phyloP scores from a whole-genome alignment of 352 stramenopile genomes.

The Phytopythium montanum region DNA sequence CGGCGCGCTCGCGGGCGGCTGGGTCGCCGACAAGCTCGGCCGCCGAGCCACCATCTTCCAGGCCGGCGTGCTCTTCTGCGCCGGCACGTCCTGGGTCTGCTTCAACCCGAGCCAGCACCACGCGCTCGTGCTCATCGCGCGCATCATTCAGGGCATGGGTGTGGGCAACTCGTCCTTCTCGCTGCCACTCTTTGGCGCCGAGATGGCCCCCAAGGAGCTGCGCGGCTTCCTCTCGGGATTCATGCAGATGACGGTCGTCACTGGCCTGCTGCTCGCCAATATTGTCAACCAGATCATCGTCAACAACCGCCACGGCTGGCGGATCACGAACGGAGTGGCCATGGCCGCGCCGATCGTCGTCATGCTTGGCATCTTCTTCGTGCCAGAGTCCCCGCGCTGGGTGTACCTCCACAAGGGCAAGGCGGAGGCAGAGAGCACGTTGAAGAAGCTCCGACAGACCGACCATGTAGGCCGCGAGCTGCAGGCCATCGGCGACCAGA shows the following conservation, averaged over 20 bases:
- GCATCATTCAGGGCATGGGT: slow-evolving; percentile 22
- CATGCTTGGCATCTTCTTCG: slow-evolving; percentile 30
- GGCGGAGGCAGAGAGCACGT: slow-evolving; percentile 15
- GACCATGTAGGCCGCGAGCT: slow-evolving; percentile 22
- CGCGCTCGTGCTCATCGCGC: slow-evolving; percentile 12
- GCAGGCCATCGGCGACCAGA: slow-evolving; percentile 29
- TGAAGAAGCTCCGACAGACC: slow-evolving; percentile 19
- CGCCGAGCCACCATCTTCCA: slow-evolving; percentile 29
- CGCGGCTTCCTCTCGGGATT: slow-evolving; percentile 29
- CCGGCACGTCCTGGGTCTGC: slow-evolving; percentile 23
- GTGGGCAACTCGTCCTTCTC: slow-evolving; percentile 37
- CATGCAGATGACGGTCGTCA: slow-evolving; percentile 30
- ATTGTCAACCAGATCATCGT: slow-evolving; percentile 24
- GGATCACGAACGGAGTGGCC: slow-evolving; percentile 24
- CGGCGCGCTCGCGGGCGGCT: slow-evolving; percentile 22
- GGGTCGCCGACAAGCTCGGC: slow-evolving; percentile 26
- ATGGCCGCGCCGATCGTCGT: slow-evolving; percentile 29
- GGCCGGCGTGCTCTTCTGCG: slow-evolving; percentile 27
- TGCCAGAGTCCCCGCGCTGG: slow-evolving; percentile 35
- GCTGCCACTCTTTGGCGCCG: slow-evolving; percentile 27
- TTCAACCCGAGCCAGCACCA: slow-evolving; percentile 14
- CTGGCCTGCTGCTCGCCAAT: slow-evolving; percentile 20
- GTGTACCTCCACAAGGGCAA: slow-evolving; percentile 22
- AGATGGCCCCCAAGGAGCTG: slow-evolving; percentile 32
- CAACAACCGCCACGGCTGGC: slow-evolving; percentile 18